Percentiles rank a stretch among this genome's conserved stretches.
phyloP scores from a whole-genome alignment of 352 stramenopile species.

The Phytophthora melonis region DNA sequence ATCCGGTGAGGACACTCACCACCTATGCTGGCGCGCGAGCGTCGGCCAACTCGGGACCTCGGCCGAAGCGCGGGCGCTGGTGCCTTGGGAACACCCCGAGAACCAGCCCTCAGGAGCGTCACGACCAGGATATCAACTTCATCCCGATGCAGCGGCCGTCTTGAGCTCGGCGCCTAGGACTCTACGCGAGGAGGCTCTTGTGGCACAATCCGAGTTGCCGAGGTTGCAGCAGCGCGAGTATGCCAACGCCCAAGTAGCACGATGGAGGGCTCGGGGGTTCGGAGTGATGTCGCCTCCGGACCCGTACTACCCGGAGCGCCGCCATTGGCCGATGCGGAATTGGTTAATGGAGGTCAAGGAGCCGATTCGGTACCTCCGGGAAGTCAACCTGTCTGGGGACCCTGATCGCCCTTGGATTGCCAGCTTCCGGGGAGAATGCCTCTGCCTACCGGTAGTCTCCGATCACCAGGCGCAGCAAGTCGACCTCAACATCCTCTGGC shows the following conservation, averaged over 20 bases:
- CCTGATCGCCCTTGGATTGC: neutral
- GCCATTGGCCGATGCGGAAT: conserved; percentile 3
- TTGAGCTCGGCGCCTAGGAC: neutral
- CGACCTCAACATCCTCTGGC: neutral
- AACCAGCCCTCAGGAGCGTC: neutral
- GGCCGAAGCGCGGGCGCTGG: neutral
- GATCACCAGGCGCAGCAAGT: too few relatives aligned
- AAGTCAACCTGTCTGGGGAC: neutral
- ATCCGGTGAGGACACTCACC: neutral
- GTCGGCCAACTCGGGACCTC: neutral
- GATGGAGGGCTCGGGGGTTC: neutral
- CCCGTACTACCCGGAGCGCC: conserved; percentile 1
- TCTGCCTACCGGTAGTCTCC: neutral
- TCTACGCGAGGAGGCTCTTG: too few relatives aligned
- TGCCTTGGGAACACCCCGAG: neutral
- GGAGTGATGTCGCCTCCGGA: neutral
- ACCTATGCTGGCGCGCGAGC: neutral
- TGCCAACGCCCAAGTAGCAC: neutral
- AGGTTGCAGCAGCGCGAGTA: neutral
- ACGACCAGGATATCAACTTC: neutral
- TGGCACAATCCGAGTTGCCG: neutral
- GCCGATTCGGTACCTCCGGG: neutral
- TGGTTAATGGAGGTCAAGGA: neutral
- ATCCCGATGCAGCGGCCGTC: neutral
- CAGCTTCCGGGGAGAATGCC: neutral